Percentiles rank a stretch among this genome's conserved stretches.
phyloP scores from a whole-genome alignment of 768 basidiomycete genomes.

The Rhodotorula taiwanensis region DNA sequence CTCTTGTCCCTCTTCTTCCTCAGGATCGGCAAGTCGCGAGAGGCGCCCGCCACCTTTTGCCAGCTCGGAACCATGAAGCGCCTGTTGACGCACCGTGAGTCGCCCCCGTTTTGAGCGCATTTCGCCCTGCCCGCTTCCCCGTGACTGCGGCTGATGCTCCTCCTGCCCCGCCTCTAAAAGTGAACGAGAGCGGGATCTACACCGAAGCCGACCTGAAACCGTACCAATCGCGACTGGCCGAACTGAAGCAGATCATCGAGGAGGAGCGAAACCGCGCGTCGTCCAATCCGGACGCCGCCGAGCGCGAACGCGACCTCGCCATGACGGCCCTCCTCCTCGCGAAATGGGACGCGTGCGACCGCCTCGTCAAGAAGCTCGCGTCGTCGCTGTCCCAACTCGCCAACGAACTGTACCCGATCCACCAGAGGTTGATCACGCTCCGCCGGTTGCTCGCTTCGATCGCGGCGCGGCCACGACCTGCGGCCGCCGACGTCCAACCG shows the following conservation, averaged over 20 bases:
- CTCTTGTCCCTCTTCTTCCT: conserved; percentile 94
- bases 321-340: conserved; percentile 82
- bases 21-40: conserved; percentile 90
- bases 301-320: conserved; percentile 73
- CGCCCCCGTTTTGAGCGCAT: too few species aligned
- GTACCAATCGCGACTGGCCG: conserved; percentile 70
- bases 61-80: conserved; percentile 82
- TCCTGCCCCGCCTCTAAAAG: conserved; percentile 46
- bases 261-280: conserved; percentile 54
- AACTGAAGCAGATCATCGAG: conserved; percentile 77
- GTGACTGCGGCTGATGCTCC: conserved; percentile 58
- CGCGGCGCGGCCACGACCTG: conserved; percentile 67
- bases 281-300: conserved; percentile 6
- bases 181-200: conserved; percentile 93
- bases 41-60: conserved; percentile 89
- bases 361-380: conserved; percentile 66
- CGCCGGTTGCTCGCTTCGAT: conserved; percentile 82
- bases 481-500: conserved; percentile 80
- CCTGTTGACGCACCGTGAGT: conserved; percentile 32
- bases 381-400: conserved; percentile 80
- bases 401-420: conserved; percentile 80
- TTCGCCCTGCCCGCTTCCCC: conserved; percentile 1
- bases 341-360: conserved; percentile 84
- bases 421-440: conserved; percentile 77
- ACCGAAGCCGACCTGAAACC: conserved; percentile 84